Conservation (phyloP, 352 stramenopile genomes). For the Phytophthora colocasiae region DNA sequence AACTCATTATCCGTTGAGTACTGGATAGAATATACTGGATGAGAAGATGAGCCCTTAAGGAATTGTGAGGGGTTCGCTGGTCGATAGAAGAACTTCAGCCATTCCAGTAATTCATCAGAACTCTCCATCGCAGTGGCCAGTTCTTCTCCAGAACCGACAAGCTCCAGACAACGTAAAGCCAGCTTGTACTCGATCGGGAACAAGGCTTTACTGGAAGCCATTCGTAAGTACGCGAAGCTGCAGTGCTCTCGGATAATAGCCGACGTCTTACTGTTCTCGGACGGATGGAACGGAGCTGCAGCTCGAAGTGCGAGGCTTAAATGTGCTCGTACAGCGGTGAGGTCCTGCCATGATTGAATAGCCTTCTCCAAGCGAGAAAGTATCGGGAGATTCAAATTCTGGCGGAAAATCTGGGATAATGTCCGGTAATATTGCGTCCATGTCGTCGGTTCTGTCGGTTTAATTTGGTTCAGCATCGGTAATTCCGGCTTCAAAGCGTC, state of each 20-base stretch:
- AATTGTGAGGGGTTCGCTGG: conserved; percentile 66
- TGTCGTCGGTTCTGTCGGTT: conserved; percentile 22
- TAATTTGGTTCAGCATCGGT: conserved; percentile 12
- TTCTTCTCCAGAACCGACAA: conserved; percentile 42
- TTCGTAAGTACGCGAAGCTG: conserved; percentile 37
- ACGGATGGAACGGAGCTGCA: conserved; percentile 33
- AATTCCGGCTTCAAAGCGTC: conserved; percentile 46
- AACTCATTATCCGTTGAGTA: conserved; percentile 31
- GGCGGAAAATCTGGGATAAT: conserved; percentile 36
- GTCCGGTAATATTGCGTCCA: conserved; percentile 42
- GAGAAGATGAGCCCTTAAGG: conserved; percentile 52
- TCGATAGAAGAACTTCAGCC: conserved; percentile 77
- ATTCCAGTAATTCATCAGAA: conserved; percentile 47
- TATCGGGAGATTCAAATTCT: conserved; percentile 24
- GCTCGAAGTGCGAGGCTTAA: conserved; percentile 49
- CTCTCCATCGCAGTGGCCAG: conserved; percentile 36
- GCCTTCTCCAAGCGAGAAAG: conserved; percentile 46
- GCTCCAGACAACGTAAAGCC: conserved; percentile 48
- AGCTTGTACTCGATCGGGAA: conserved; percentile 79
- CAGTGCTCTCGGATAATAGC: conserved; percentile 41
- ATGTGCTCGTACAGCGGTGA: conserved; percentile 47
- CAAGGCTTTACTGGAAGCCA: conserved; percentile 48
- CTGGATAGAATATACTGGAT: conserved; percentile 65
- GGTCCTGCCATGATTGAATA: conserved; percentile 48
- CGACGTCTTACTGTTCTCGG: conserved; percentile 14